Evolutionary conservation across 1,139 yeast species (phyloP).

Genomic region (Torulaspora pretoriensis): DNA sequence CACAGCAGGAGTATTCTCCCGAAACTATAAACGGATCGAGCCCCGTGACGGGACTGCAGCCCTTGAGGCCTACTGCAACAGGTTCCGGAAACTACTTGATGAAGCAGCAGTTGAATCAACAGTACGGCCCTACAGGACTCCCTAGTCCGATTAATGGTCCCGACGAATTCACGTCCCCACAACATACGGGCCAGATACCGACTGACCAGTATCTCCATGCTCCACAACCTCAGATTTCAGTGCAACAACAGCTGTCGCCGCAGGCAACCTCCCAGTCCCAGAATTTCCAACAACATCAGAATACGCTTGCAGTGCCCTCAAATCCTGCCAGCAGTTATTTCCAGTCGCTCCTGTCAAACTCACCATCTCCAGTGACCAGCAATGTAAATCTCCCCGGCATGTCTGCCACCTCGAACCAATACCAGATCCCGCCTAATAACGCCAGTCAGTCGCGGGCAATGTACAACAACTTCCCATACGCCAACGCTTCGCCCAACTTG

Average conservation of each 20-base stretch:
- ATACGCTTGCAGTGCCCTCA: constrained; percentile 19
- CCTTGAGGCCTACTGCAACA: constrained; percentile 34
- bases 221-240: constrained; percentile 13
- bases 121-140: constrained; percentile 10
- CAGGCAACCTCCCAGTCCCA: constrained; percentile 13
- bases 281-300: constrained; percentile 44
- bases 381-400: constrained; percentile 15
- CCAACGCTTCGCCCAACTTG: constrained; percentile 11
- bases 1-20: constrained; percentile 1
- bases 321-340: constrained; percentile 28
- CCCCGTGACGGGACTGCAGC: constrained; percentile 11
- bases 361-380: constrained; percentile 28
- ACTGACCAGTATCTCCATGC: constrained; percentile 4
- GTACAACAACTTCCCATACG: constrained; percentile 14
- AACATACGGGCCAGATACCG: constrained; percentile 15
- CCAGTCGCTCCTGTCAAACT: constrained; percentile 26
- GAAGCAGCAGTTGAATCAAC: constrained; percentile 31
- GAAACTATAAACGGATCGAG: constrained; percentile 5
- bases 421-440: constrained; percentile 13
- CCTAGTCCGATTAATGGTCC: constrained; percentile 9
- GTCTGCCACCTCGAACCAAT: constrained; percentile 12
- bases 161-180: constrained; percentile 15
- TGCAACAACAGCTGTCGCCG: constrained; percentile 27
- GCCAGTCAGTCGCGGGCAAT: constrained; percentile 16
- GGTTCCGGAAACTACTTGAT: constrained; percentile 33